Evolutionary conservation across 108 stramenopile genomes (phyloP), one percentile per base, ranked within the genome.

Genomic region (Mediolabrus comicus): DNA sequence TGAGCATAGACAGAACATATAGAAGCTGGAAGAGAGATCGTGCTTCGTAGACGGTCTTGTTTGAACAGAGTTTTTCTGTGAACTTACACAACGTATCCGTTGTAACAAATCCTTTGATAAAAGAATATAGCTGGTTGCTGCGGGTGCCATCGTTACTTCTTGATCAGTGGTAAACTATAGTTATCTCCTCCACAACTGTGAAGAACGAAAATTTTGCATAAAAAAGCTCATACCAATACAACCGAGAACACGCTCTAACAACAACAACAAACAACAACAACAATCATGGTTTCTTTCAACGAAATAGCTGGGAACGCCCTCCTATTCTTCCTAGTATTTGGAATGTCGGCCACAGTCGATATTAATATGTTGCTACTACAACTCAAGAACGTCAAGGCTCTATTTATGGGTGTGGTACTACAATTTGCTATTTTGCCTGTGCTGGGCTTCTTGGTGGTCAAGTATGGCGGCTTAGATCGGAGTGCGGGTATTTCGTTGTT

Each of bases 381-480:
- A 72, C 65, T 90, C 8, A 74, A 74, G 41, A 91, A 89, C 59
- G 72, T 69, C 25, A 77, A 70, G 51, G 89, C 89, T 14, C 85
- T 93, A 51, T 6, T 73, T n/a, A 81, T 82, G 29, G 89, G 92
- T 0, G 64, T 89, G 6, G 79, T 82, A 24, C 79, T 94, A 85
- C 95, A 96, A 79, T 96, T 94, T 76, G 27, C 91, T 1, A 66
- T 96, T 35, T 80, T 96, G 81, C 95, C 95, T 9, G 38, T 94
- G 17, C 67, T 92, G 51, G 95, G 92, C 13, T 96, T 89, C 70
- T 33, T 86, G 13, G 72, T 83, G 6, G 86, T 90, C 31, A 69
- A 85, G 41, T 63, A 66, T 32, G 54, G 92, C 36, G 38, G 75
- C 28, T 77, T 90, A 39, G 78, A 84, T n/a, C 38, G 77, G 24